Conservation (phyloP, 1,284 basidiomycete species). For the Heterobasidion parviporum region DNA sequence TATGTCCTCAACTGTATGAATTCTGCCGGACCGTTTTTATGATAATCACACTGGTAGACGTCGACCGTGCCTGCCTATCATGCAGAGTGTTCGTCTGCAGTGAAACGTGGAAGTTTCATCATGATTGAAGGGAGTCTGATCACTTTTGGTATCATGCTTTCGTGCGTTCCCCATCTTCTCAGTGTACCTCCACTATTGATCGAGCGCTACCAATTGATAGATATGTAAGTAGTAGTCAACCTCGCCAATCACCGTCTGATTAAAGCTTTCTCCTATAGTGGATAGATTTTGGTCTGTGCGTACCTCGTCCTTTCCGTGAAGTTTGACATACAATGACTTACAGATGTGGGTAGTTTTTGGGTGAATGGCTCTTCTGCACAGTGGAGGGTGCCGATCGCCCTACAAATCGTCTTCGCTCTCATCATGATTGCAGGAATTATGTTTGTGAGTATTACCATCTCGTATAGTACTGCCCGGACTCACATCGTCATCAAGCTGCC, state of each 20-base stretch:
- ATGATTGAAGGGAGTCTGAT: slow-evolving; percentile 66
- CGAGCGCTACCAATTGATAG: slow-evolving; percentile 3
- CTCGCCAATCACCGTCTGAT: neutral
- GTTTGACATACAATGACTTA: neutral
- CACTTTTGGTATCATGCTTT: slow-evolving; percentile 64
- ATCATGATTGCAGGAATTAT: slow-evolving; percentile 50
- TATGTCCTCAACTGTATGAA: slow-evolving; percentile 17
- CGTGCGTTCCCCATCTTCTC: slow-evolving; percentile 32
- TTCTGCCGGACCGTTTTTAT: neutral
- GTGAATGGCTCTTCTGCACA: slow-evolving; percentile 43
- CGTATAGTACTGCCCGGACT: neutral
- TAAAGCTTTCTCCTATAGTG: slow-evolving; percentile 22
- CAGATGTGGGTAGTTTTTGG: slow-evolving; percentile 36
- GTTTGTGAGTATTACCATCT: slow-evolving; percentile 36
- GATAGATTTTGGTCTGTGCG: slow-evolving; percentile 54
- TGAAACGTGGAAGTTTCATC: slow-evolving; percentile 55
- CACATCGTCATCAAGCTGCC: slow-evolving; percentile 35
- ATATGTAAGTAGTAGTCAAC: slow-evolving; percentile 19
- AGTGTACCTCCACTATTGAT: slow-evolving; percentile 19
- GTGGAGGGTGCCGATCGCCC: slow-evolving; percentile 64
- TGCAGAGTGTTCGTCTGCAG: slow-evolving; percentile 56
- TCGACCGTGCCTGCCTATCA: slow-evolving; percentile 59
- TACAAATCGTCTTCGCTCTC: slow-evolving; percentile 57
- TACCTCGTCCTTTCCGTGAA: slow-evolving; percentile 1
- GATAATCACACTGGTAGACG: slow-evolving; percentile 32